phyloP scores from a whole-genome alignment of 108 stramenopile genomes.

The Nannochloropsis salina region DNA sequence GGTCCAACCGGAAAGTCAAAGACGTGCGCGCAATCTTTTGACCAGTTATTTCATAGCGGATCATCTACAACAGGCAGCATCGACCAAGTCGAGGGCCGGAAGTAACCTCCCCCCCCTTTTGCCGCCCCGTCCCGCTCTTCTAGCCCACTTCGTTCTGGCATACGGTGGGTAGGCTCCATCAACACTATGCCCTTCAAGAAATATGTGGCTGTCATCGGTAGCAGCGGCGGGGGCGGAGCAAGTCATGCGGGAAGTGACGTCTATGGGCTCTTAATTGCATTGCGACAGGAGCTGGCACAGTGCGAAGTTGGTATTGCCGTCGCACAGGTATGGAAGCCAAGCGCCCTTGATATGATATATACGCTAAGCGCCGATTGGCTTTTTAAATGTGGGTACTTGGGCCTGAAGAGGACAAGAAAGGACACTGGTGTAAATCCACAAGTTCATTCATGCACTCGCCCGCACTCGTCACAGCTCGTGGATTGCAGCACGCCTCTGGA shows the following conservation, averaged over 20 bases:
- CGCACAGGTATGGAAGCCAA: not conserved
- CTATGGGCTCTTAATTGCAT: not conserved
- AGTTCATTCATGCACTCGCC: too few relatives aligned
- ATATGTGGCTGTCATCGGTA: not conserved
- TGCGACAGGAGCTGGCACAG: constrained; percentile 9
- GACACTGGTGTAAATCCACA: too few relatives aligned
- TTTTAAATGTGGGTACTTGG: too few relatives aligned
- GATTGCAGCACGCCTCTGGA: constrained; percentile 3
- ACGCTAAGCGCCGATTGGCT: too few relatives aligned
- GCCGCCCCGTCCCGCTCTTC: not conserved
- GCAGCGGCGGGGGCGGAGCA: not conserved
- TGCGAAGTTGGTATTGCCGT: constrained; percentile 1
- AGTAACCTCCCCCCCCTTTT: not conserved
- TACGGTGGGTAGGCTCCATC: not conserved
- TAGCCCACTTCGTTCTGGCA: too few relatives aligned
- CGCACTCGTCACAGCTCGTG: not conserved
- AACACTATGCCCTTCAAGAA: not conserved
- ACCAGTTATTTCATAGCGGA: too few relatives aligned
- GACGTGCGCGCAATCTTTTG: too few relatives aligned
- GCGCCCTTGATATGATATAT: too few relatives aligned
- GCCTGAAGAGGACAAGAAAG: too few relatives aligned
- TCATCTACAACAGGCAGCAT: too few relatives aligned
- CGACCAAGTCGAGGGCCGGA: too few relatives aligned
- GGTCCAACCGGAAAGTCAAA: too few relatives aligned
- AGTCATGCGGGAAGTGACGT: not conserved